A percentile compares a stretch with the other conserved stretches of the same genome.
Evolutionary conservation across 2,329 filamentous ascomycete species (phyloP).

Genomic region (Verticillium tricorpus): DNA sequence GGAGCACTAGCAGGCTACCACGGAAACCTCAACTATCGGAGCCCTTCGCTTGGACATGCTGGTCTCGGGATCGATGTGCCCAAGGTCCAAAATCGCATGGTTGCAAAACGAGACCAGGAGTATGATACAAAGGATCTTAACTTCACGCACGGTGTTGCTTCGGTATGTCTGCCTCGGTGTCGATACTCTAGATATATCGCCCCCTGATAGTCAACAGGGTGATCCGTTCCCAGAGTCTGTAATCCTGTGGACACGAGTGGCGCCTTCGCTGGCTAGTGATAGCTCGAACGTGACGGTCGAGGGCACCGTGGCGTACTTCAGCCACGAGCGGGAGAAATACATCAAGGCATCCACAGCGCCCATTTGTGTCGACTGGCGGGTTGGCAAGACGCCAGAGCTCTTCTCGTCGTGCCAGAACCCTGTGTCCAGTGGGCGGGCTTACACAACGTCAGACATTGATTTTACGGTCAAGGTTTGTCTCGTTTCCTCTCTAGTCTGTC

Average conservation of each 20-base stretch:
- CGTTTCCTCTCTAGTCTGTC: too few species aligned
- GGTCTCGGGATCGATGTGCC: conserved; percentile 58
- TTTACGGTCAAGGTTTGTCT: conserved; percentile 60
- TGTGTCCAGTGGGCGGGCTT: conserved; percentile 54
- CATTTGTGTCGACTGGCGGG: conserved; percentile 63
- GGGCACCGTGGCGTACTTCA: conserved; percentile 38
- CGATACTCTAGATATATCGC: neutral
- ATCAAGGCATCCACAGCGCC: conserved; percentile 42
- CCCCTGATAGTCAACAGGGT: conserved; percentile 16
- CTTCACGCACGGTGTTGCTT: conserved; percentile 60
- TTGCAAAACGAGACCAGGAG: conserved; percentile 27
- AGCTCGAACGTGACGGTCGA: conserved; percentile 38
- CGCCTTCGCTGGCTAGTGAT: conserved; percentile 40
- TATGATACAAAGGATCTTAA: conserved; percentile 42
- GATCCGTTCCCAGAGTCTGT: conserved; percentile 53
- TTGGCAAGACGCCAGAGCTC: conserved; percentile 27
- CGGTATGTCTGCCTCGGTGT: conserved; percentile 6
- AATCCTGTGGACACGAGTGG: conserved; percentile 47
- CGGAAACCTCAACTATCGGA: conserved; percentile 61
- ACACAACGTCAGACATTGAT: conserved; percentile 69
- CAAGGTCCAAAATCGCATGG: conserved; percentile 50
- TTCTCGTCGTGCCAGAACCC: conserved; percentile 33
- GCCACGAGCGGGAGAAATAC: conserved; percentile 42
- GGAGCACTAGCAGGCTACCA: neutral
- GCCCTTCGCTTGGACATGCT: conserved; percentile 60